A percentile compares a stretch with the other conserved stretches of the same genome.
These are phyloP conservation scores for Fusarium torulosum DNA, from an alignment of 2,329 filamentous ascomycete genomes.

Conservation along the genomic window DNA sequence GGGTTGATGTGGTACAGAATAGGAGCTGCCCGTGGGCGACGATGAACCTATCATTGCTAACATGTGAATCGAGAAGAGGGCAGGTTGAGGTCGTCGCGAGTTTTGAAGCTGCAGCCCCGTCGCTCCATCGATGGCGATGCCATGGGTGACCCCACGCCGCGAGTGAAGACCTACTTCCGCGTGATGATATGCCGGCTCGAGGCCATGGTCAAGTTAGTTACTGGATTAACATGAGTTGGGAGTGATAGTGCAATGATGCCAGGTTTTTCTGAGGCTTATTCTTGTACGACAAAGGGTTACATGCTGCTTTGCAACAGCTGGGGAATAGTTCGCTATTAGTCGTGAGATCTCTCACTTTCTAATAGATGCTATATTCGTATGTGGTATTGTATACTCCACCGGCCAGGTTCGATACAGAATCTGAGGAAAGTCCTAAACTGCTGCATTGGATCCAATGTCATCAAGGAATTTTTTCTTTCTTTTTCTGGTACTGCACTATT, in stretches of 20 bases:
- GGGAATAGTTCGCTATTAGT: conserved; percentile 1
- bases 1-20: conserved; percentile 34
- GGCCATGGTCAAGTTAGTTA: conserved; percentile 18
- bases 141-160: conserved; percentile 42
- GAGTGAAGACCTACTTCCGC: conserved; percentile 28
- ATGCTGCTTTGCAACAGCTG: neutral
- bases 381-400: neutral
- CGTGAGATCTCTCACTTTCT: neutral
- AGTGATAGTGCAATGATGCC: conserved; percentile 15
- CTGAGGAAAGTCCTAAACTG: conserved; percentile 4
- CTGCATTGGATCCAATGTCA: conserved; percentile 15
- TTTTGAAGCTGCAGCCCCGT: conserved; percentile 30
- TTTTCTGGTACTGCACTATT: neutral
- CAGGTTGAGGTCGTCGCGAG: conserved; percentile 35
- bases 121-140: conserved; percentile 18
- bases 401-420: neutral
- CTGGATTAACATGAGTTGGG: neutral
- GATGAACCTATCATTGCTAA: conserved; percentile 50
- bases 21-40: conserved; percentile 36
- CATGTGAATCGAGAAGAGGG: conserved; percentile 47
- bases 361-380: too few relatives aligned
- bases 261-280: conserved; percentile 22
- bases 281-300: conserved; percentile 7
- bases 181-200: conserved; percentile 45
- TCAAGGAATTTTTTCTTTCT: conserved; percentile 27